Conservation (phyloP, 2,329 filamentous ascomycete species). For the Pestalotiopsis fici region DNA sequence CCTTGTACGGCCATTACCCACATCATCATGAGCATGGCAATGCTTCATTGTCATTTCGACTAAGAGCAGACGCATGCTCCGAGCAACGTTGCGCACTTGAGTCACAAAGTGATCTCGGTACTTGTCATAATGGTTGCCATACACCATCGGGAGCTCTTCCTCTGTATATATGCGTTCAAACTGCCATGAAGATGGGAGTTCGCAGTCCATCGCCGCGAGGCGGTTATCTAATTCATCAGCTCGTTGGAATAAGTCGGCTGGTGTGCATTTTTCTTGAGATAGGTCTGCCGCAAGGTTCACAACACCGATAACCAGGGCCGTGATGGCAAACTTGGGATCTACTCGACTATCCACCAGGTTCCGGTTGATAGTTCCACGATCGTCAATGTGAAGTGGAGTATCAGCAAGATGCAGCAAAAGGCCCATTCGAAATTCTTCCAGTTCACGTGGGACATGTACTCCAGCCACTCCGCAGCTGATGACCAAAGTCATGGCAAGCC, state of each 20-base stretch:
- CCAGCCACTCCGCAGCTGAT: conserved; percentile 11
- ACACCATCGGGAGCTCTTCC: conserved; percentile 8
- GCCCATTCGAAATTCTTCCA: not conserved
- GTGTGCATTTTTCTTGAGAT: conserved; percentile 6
- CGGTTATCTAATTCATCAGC: conserved; percentile 1
- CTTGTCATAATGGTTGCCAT: conserved; percentile 17
- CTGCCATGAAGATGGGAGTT: conserved; percentile 13
- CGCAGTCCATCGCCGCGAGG: conserved; percentile 9
- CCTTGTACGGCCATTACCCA: not conserved
- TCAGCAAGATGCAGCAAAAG: not conserved
- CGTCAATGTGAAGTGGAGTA: not conserved
- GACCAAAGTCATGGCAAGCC: conserved; percentile 16
- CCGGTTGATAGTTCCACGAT: not conserved
- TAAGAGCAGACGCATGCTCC: conserved; percentile 20
- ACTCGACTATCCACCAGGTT: not conserved
- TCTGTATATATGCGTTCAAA: not conserved
- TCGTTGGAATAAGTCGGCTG: not conserved
- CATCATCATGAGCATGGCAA: not conserved
- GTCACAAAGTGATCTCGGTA: conserved; percentile 19
- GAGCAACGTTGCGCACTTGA: conserved; percentile 22
- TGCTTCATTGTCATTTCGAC: conserved; percentile 10
- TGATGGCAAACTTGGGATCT: conserved; percentile 21
- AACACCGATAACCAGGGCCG: conserved; percentile 14
- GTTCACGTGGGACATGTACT: conserved; percentile 14
- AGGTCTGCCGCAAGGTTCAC: conserved; percentile 19